A percentile compares a stretch with the other conserved stretches of the same genome.
These are phyloP conservation scores for Metarhizium brunneum DNA, from an alignment of 2,329 filamentous ascomycete genomes.

Conservation along the genomic window DNA sequence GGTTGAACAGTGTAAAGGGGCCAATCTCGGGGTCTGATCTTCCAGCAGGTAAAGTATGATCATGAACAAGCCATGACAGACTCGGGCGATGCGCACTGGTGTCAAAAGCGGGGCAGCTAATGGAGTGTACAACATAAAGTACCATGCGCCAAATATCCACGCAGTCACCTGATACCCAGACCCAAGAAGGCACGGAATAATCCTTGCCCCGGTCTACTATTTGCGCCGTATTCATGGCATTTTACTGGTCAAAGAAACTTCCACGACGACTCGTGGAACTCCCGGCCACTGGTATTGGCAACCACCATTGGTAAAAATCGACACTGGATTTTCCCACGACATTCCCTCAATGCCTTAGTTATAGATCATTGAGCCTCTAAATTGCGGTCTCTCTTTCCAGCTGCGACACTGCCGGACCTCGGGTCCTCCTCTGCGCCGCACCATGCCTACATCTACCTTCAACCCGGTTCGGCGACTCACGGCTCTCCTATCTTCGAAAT, in stretches of 20 bases:
- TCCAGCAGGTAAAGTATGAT: too few relatives aligned
- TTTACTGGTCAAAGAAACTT: background rate
- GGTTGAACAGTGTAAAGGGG: too few relatives aligned
- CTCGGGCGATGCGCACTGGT: too few relatives aligned
- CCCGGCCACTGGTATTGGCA: background rate
- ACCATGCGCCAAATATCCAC: constrained; percentile 19
- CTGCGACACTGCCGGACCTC: background rate
- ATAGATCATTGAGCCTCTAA: background rate
- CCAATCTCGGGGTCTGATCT: too few relatives aligned
- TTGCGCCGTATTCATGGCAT: background rate
- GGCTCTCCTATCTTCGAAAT: constrained; percentile 9
- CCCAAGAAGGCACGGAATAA: constrained; percentile 5
- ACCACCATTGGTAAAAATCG: background rate
- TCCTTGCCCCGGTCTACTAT: constrained; percentile 1
- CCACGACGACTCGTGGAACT: background rate
- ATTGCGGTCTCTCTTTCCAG: background rate
- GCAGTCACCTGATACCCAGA: constrained; percentile 24
- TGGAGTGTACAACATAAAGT: too few relatives aligned
- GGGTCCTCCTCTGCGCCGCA: background rate
- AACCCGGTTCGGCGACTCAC: constrained; percentile 11
- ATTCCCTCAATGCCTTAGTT: background rate
- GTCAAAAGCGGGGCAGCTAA: too few relatives aligned
- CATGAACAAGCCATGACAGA: too few relatives aligned
- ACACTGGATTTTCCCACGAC: too few relatives aligned
- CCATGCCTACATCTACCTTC: constrained; percentile 10